These are phyloP conservation scores for Saccharum officinarum DNA, from an alignment of 176 grass and related monocot species.

Conservation along the genomic window DNA sequence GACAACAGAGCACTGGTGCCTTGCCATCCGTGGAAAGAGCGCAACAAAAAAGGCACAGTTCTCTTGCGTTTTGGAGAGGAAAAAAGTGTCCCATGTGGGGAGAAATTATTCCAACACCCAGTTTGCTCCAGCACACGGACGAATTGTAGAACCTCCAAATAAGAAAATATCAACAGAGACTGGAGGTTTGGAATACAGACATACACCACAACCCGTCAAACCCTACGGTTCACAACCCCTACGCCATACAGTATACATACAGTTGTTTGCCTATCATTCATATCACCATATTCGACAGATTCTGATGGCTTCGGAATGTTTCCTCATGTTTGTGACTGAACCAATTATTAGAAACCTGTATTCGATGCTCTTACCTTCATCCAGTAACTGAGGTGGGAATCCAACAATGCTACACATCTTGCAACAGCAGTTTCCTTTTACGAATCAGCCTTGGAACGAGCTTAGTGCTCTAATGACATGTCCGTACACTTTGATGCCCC, in stretches of 20 bases:
- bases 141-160: not conserved
- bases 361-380: not conserved
- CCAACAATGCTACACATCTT: constrained; percentile 1
- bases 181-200: not conserved
- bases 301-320: constrained; percentile 7
- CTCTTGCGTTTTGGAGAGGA: not conserved
- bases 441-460: constrained; percentile 51
- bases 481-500: constrained; percentile 86
- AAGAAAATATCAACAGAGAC: not conserved
- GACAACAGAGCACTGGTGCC: too few relatives aligned
- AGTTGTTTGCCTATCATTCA: not conserved
- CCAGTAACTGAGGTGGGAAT: not conserved
- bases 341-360: not conserved
- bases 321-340: not conserved
- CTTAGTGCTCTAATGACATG: constrained; percentile 73
- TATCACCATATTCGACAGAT: not conserved
- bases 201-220: too few relatives aligned
- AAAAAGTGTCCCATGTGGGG: not conserved
- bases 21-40: not conserved
- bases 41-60: not conserved
- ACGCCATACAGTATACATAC: not conserved
- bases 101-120: not conserved
- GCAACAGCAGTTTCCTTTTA: not conserved
- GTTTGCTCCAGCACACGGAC: not conserved
- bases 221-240: not conserved